Conservation (phyloP, 768 basidiomycete species). For the Tylopilus plumbeoviolaceoides region DNA sequence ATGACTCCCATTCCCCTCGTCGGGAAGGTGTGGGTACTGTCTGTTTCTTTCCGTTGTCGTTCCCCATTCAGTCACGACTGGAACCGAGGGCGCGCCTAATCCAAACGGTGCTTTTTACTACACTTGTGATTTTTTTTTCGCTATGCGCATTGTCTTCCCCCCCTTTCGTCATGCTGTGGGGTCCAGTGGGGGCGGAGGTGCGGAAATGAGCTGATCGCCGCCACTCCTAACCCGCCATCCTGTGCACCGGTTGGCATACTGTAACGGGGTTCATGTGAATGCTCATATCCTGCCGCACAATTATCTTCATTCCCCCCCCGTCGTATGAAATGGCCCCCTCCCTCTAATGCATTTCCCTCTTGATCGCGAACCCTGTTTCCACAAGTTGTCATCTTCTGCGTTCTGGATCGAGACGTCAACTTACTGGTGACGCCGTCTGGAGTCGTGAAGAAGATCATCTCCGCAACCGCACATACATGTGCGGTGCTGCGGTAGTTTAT, state of each 20-base stretch:
- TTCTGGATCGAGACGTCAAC: not conserved
- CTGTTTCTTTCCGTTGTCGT: slow-evolving; percentile 3
- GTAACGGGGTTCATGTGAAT: slow-evolving; percentile 13
- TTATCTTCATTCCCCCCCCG: not conserved
- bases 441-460: slow-evolving; percentile 7
- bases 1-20: not conserved
- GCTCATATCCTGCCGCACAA: slow-evolving; percentile 3
- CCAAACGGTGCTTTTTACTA: not conserved
- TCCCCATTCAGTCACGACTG: slow-evolving; percentile 4
- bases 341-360: slow-evolving; percentile 2
- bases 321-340: not conserved
- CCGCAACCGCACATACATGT: not conserved
- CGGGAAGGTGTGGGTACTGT: not conserved
- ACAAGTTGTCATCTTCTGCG: not conserved
- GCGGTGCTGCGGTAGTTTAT: too few relatives aligned
- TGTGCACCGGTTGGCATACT: slow-evolving; percentile 11
- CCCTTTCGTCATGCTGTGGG: slow-evolving; percentile 18
- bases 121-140: not conserved
- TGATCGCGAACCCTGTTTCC: not conserved
- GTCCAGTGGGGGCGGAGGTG: slow-evolving; percentile 10
- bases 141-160: not conserved
- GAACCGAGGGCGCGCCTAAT: not conserved
- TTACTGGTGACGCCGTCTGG: not conserved
- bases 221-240: slow-evolving; percentile 18
- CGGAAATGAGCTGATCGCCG: slow-evolving; percentile 31